Conservation (phyloP, 2,329 filamentous ascomycete species). For the Alternaria sp. region DNA sequence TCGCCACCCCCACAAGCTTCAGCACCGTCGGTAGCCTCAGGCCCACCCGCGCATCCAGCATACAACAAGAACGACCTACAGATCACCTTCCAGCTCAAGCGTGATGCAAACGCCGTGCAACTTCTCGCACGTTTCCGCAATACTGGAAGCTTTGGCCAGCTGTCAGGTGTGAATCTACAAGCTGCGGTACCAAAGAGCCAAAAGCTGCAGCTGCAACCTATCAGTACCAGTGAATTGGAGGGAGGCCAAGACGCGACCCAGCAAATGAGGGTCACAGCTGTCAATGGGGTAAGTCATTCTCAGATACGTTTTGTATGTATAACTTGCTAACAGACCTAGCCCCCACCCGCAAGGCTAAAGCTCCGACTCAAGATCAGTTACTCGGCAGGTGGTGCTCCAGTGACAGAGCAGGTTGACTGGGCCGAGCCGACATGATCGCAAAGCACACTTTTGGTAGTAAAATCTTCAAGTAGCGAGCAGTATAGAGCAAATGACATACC, state of each 20-base stretch:
- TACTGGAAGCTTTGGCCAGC: conserved; percentile 65
- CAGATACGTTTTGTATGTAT: not conserved
- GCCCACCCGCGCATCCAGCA: conserved; percentile 66
- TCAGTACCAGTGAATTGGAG: conserved; percentile 78
- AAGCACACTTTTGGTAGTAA: conserved; percentile 1
- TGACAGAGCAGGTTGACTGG: conserved; percentile 97
- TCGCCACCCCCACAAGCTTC: conserved; percentile 57
- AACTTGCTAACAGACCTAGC: conserved; percentile 58
- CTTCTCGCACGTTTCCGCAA: conserved; percentile 86
- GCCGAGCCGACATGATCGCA: conserved; percentile 69
- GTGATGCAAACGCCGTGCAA: conserved; percentile 80
- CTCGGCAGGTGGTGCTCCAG: conserved; percentile 70
- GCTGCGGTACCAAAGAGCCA: conserved; percentile 97
- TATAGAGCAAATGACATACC: conserved; percentile 18
- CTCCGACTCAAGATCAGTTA: conserved; percentile 87
- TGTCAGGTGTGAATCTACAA: conserved; percentile 83
- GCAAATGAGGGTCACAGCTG: conserved; percentile 83
- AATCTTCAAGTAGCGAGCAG: conserved; percentile 8
- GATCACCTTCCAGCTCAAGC: conserved; percentile 82
- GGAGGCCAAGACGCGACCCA: conserved; percentile 86
- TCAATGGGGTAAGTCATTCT: conserved; percentile 78
- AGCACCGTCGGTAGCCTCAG: conserved; percentile 43
- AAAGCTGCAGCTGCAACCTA: conserved; percentile 88
- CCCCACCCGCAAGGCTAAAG: conserved; percentile 71
- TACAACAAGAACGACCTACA: conserved; percentile 87